phyloP scores from a whole-genome alignment of 164 flowering plant genomes.

The Magnolia kwangsiensis region DNA sequence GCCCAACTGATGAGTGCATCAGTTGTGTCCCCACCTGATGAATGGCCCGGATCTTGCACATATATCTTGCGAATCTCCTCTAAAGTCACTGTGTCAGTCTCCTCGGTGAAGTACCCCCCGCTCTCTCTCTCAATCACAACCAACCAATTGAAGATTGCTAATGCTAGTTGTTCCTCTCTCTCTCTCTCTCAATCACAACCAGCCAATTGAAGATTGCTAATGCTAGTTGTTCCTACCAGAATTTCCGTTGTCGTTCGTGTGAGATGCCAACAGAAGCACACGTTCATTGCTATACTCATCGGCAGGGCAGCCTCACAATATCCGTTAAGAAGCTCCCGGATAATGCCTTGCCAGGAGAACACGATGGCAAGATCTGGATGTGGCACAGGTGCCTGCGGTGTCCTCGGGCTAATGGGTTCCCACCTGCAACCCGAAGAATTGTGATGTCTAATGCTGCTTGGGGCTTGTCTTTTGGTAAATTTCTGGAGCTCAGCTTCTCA shows the following conservation, averaged over 20 bases:
- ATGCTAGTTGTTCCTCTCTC: conserved; percentile 3
- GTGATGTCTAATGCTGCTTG: conserved; percentile 99
- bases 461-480: conserved; percentile 98
- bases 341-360: conserved; percentile 70
- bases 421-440: conserved; percentile 89
- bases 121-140: background rate
- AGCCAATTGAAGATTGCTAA: background rate
- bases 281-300: conserved; percentile 95
- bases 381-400: conserved; percentile 95
- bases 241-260: conserved; percentile 71
- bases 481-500: conserved; percentile 98
- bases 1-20: background rate
- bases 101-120: no score
- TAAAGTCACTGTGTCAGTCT: no score
- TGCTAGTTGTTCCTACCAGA: conserved; percentile 40
- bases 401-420: conserved; percentile 74
- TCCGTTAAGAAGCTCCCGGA: conserved; percentile 87
- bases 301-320: conserved; percentile 93
- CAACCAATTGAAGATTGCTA: background rate
- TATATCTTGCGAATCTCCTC: no score
- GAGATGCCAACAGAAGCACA: conserved; percentile 98
- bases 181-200: background rate
- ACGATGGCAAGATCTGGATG: conserved; percentile 98
- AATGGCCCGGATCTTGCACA: background rate
- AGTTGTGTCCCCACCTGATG: background rate